These are phyloP conservation scores for Zygosaccharomyces gambellarensis DNA, from an alignment of 805 yeast species.

Conservation along the genomic window DNA sequence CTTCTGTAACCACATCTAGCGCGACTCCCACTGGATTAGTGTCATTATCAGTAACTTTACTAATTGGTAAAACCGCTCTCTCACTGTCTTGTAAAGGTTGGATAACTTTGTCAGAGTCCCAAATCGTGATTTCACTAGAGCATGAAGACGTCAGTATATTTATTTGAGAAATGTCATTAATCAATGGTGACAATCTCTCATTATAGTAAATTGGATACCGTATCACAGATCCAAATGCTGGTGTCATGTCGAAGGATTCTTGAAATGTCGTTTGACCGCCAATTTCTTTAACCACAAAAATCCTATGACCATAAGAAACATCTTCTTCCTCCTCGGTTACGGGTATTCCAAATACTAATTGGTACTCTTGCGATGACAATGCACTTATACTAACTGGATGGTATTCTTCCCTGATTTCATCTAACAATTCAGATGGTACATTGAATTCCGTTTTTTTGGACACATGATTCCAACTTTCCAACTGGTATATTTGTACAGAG, in stretches of 20 bases:
- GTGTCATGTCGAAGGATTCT: constrained; percentile 43
- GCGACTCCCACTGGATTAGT: constrained; percentile 67
- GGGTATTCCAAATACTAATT: constrained; percentile 32
- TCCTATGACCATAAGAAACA: constrained; percentile 28
- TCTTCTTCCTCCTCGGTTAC: constrained; percentile 20
- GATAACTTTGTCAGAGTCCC: constrained; percentile 38
- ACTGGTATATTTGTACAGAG: constrained; percentile 6
- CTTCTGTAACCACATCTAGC: constrained; percentile 49
- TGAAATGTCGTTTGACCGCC: constrained; percentile 15
- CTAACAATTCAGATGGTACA: constrained; percentile 25
- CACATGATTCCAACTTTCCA: neutral
- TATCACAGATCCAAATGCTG: constrained; percentile 48
- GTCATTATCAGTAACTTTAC: constrained; percentile 60
- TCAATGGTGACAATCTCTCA: constrained; percentile 40
- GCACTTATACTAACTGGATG: constrained; percentile 22
- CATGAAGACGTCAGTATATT: constrained; percentile 54
- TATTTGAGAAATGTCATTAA: constrained; percentile 31
- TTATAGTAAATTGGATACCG: constrained; percentile 47
- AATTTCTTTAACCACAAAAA: constrained; percentile 18
- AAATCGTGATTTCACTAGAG: constrained; percentile 56
- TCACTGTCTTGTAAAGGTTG: constrained; percentile 61
- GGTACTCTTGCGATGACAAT: constrained; percentile 19
- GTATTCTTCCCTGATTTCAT: constrained; percentile 32
- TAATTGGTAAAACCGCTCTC: constrained; percentile 70
- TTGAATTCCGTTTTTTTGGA: constrained; percentile 1